Evolutionary conservation across 768 basidiomycete species (phyloP).

Genomic region (Lactarius tabidus): DNA sequence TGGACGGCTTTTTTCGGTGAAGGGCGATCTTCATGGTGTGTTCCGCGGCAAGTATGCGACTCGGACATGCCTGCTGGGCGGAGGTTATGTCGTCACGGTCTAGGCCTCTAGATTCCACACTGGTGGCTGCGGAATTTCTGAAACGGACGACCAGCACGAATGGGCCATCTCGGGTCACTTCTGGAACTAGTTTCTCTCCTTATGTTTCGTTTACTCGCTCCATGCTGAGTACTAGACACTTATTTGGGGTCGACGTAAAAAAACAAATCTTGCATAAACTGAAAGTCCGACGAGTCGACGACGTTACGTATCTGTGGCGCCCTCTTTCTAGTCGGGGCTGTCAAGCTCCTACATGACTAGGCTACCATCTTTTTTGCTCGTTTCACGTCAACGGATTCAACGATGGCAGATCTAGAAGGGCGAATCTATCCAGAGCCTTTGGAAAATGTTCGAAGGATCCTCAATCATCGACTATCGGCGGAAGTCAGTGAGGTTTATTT

Average conservation of each 20-base stretch:
- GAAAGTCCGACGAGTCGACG: neutral
- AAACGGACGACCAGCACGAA: neutral
- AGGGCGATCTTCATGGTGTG: neutral
- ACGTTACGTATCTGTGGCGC: neutral
- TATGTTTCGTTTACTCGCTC: neutral
- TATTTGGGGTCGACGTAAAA: neutral
- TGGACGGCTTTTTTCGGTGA: neutral
- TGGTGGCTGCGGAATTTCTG: neutral
- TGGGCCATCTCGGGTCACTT: neutral
- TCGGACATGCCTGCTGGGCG: no score
- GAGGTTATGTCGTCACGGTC: neutral
- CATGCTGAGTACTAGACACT: neutral
- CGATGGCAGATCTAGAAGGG: neutral
- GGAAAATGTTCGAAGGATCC: neutral
- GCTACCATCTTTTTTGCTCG: neutral
- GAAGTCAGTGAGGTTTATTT: neutral
- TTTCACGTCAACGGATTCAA: neutral
- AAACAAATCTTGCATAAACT: neutral
- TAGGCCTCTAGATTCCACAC: neutral
- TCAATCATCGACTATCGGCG: constrained; percentile 8
- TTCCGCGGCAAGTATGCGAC: neutral
- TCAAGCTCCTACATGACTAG: neutral
- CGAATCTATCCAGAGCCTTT: neutral
- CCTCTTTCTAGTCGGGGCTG: neutral
- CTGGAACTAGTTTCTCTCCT: neutral